A percentile compares a stretch with the other conserved stretches of the same genome.
Conservation (phyloP, 1,139 yeast genomes). For the Suhomyces panamericanus region DNA sequence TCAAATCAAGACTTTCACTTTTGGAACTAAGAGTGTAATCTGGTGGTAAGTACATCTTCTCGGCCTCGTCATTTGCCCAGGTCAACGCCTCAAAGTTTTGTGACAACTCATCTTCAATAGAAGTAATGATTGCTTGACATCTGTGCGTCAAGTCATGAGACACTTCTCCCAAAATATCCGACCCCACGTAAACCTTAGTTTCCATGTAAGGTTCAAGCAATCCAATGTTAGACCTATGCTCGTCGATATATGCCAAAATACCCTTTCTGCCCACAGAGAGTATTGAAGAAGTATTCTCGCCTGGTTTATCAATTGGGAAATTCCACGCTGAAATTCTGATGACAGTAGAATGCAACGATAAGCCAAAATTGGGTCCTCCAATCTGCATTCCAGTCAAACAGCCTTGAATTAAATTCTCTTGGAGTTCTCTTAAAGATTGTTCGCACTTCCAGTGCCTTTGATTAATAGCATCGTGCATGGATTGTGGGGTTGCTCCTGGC, state of each 20-base stretch:
- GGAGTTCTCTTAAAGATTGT: conserved; percentile 47
- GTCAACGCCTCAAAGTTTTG: conserved; percentile 38
- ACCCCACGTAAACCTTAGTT: conserved; percentile 64
- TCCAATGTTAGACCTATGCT: conserved; percentile 36
- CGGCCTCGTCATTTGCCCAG: conserved; percentile 55
- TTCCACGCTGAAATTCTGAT: conserved; percentile 53
- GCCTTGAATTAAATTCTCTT: conserved; percentile 58
- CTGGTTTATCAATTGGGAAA: conserved; percentile 54
- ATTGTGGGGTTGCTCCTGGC: conserved; percentile 29
- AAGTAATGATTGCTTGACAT: conserved; percentile 67
- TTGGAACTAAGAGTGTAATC: conserved; percentile 46
- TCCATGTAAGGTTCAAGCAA: conserved; percentile 88
- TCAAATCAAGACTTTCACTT: conserved; percentile 17
- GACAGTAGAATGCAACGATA: conserved; percentile 64
- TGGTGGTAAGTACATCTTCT: conserved; percentile 55
- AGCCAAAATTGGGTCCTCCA: conserved; percentile 69
- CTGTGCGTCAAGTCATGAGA: conserved; percentile 71
- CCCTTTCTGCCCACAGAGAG: conserved; percentile 36
- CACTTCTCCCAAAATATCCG: conserved; percentile 78
- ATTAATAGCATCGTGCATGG: conserved; percentile 28
- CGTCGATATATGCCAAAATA: conserved; percentile 37
- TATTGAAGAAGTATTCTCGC: conserved; percentile 26
- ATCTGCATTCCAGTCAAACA: conserved; percentile 70
- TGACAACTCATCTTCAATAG: conserved; percentile 59
- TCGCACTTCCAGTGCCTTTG: conserved; percentile 55